These are phyloP conservation scores for Dioscorea dumetorum DNA, from an alignment of 106 monocot genomes.

Conservation along the genomic window DNA sequence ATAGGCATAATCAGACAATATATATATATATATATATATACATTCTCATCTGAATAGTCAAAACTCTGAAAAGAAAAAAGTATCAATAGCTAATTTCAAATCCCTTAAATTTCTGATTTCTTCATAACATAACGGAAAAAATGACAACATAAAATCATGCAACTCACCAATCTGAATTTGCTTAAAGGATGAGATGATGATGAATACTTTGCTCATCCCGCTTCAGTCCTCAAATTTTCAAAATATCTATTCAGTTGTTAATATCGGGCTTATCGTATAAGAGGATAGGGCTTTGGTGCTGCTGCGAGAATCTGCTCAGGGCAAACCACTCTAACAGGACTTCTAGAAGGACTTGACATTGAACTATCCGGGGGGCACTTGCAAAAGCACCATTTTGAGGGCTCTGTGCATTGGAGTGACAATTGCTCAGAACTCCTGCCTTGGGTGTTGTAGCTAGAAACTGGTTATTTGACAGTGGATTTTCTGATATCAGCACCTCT, in stretches of 20 bases:
- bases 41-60: no score
- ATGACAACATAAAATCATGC: no score
- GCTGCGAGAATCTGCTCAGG: constrained; percentile 75
- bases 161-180: constrained; percentile 3
- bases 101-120: no score
- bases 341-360: constrained; percentile 93
- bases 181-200: not conserved
- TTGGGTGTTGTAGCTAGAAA: constrained; percentile 52
- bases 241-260: not conserved
- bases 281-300: constrained; percentile 45
- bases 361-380: constrained; percentile 97
- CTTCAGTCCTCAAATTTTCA: not conserved
- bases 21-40: no score
- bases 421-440: constrained; percentile 18
- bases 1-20: no score
- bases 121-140: no score
- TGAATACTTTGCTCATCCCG: not conserved
- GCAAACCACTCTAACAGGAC: constrained; percentile 57
- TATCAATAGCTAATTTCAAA: no score
- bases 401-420: constrained; percentile 25
- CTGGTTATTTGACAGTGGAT: constrained; percentile 19
- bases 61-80: no score
- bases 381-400: constrained; percentile 40
- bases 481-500: constrained; percentile 26
- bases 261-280: not conserved